These are phyloP conservation scores for Umbellularia californica DNA, from an alignment of 164 flowering plant species.

Conservation along the genomic window DNA sequence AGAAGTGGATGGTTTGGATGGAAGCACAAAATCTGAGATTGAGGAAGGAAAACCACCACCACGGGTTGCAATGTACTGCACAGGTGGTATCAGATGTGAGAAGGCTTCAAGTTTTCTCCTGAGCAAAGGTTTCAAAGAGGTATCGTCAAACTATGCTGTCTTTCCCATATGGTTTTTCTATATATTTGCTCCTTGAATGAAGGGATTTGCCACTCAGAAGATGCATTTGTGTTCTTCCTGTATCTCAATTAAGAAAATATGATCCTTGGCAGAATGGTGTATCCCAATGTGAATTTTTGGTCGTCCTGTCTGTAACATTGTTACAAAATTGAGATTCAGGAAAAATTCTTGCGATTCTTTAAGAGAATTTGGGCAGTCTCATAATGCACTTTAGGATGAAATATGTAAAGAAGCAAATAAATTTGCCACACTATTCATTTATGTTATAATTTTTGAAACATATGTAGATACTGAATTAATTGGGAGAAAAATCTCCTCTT, in stretches of 20 bases:
- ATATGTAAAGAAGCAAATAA: too few relatives aligned
- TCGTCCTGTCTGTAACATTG: not conserved
- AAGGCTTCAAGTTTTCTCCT: conserved; percentile 95
- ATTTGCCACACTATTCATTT: too few relatives aligned
- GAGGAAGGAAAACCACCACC: conserved; percentile 34
- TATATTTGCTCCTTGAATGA: not conserved
- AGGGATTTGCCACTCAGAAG: not conserved
- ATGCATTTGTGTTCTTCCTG: not conserved
- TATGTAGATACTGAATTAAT: too few relatives aligned
- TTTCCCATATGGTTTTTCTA: not conserved
- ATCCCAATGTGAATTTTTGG: not conserved
- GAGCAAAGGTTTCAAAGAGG: conserved; percentile 91
- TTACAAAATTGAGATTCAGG: not conserved
- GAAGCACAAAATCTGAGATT: conserved; percentile 9
- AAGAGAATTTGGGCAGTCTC: too few relatives aligned
- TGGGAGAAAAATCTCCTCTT: too few relatives aligned
- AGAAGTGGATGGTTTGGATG: conserved; percentile 21
- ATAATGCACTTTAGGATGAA: too few relatives aligned
- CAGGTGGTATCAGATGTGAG: conserved; percentile 97
- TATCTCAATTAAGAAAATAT: not conserved
- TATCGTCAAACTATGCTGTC: conserved; percentile 14
- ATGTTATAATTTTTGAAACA: too few relatives aligned
- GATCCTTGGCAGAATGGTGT: not conserved
- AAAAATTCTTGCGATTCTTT: too few relatives aligned
- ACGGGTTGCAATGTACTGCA: conserved; percentile 97